Base-by-base conservation (phyloP, 78 protist species). In the Dictyostelium capitatum region DNA sequence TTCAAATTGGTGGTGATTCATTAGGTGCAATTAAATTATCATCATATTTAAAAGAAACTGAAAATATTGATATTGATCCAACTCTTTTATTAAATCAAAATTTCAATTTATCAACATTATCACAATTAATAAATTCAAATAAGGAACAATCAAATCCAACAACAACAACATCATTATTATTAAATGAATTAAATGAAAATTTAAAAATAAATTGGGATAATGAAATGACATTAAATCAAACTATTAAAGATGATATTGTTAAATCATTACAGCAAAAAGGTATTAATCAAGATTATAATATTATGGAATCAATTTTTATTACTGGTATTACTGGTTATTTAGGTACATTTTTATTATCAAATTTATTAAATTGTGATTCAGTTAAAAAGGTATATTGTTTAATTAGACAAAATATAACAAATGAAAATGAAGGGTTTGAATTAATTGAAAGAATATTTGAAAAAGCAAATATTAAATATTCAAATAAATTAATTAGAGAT, bases 1-100 rank as follows among this genome's bases (percentile, higher is more conserved):
- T 82, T 65, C 82, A 87, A 57, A 57, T 87, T 3, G 92, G 92
- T 59, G 92, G 92, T 50, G 92, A 87, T 54, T 87, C 92, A 20
- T 15, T 87, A 8, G 77, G 84, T 75, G 92, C 92, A 23, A 54
- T 87, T 50, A 87, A 51, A 50, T 87, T 87, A 32, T 41, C 84
- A 46, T 19, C 30, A 23, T 6, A 77, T 14, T 25, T 87, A 56
- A 84, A 74, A 47, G 91, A 83, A 83, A 64, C 51, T 43, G 75
- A 32, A 37, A 77, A 77, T 37, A 46, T 77, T 62, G 92, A 87
- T 59, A 77, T 87, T 30, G 32, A 79, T 17, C 83, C 92, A 48
- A 15, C 64, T 19, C 28, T 67, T 1, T 77, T 87, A 50, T 65
- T 87, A 25, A 87, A 87, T 51, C 80, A 87, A 64, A 64, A 87